Conservation (phyloP, 345 rosid species). For the Lagerstroemia speciosa region DNA sequence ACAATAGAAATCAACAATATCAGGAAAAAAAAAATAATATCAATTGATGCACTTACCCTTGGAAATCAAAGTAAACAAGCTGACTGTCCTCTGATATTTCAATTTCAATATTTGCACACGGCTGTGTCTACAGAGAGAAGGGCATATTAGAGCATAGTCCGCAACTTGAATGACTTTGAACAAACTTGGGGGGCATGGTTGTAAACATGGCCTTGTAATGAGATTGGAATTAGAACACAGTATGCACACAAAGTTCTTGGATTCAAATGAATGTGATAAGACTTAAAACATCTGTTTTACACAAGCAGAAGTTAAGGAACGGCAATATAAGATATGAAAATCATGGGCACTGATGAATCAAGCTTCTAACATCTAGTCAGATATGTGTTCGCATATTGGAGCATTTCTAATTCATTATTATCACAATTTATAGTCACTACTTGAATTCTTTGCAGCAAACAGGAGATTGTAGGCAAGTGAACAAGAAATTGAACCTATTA, state of each 20-base stretch:
- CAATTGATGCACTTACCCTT: conserved; percentile 36
- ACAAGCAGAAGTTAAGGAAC: background rate
- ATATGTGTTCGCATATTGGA: background rate
- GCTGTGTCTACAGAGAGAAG: conserved; percentile 56
- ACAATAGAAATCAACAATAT: no score
- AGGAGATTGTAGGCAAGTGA: background rate
- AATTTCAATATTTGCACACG: conserved; percentile 98
- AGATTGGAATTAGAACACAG: background rate
- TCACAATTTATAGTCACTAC: background rate
- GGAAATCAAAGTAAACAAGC: conserved; percentile 95
- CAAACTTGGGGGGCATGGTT: background rate
- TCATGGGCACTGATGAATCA: background rate
- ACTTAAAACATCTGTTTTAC: background rate
- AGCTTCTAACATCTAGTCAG: background rate
- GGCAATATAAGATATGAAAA: background rate
- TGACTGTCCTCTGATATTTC: conserved; percentile 99
- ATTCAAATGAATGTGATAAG: background rate
- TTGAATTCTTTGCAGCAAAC: background rate
- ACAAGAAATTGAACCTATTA: background rate
- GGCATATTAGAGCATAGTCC: background rate
- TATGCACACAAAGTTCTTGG: background rate
- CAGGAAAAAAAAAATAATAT: background rate
- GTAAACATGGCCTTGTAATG: no score
- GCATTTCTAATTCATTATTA: background rate
- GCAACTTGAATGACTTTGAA: conserved; percentile 1